Evolutionary conservation across 164 flowering plant species (phyloP).

Genomic region (Tetrastigma voinierianum): DNA sequence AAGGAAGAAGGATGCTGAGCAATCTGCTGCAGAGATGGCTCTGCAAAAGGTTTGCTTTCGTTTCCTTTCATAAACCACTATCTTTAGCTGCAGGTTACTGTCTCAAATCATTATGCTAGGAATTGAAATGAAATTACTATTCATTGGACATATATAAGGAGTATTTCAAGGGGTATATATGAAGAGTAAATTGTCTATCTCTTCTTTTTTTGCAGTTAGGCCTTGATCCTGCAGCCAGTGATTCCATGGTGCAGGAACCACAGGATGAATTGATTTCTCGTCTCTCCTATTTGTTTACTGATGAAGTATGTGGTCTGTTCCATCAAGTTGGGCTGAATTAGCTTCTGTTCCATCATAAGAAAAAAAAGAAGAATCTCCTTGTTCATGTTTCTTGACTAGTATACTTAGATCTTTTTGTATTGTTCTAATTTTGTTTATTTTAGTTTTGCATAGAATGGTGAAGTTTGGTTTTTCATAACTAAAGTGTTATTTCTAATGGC

Average conservation of each 20-base stretch:
- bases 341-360: background rate
- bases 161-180: no score
- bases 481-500: no score
- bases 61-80: background rate
- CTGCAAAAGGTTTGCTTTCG: slow-evolving; percentile 59
- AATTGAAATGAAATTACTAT: no score
- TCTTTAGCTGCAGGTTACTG: background rate
- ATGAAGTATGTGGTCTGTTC: slow-evolving; percentile 55
- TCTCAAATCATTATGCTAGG: background rate
- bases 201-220: slow-evolving; percentile 56
- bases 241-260: slow-evolving; percentile 45
- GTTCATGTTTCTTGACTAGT: background rate
- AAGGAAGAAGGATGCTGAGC: slow-evolving; percentile 94
- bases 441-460: no score
- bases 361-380: background rate
- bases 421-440: no score
- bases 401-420: background rate
- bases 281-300: slow-evolving; percentile 61
- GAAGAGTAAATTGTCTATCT: background rate
- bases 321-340: background rate
- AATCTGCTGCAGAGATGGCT: slow-evolving; percentile 87
- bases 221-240: slow-evolving; percentile 33
- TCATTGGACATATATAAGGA: no score
- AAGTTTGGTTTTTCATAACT: no score
- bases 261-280: slow-evolving; percentile 55